These are phyloP conservation scores for Leucaena leucocephala DNA, from an alignment of 306 rosid genomes.

Conservation along the genomic window DNA sequence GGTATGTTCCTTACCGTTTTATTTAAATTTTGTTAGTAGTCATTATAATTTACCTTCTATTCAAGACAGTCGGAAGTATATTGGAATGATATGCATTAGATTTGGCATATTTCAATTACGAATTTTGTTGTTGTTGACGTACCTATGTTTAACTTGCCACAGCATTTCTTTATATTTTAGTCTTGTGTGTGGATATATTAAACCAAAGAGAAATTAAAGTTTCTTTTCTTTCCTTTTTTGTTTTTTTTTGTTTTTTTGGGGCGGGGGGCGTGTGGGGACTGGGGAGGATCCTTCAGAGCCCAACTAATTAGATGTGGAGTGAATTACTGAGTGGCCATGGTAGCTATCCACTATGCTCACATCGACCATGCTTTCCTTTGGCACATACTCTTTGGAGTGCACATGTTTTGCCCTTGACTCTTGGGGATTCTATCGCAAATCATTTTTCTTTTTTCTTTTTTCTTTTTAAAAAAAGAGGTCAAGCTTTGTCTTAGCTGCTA, in stretches of 20 bases:
- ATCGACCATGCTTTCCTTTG: constrained; percentile 20
- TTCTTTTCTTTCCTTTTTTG: no score
- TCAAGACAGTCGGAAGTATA: constrained; percentile 27
- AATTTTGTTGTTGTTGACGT: constrained; percentile 14
- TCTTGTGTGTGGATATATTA: constrained; percentile 8
- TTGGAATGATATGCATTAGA: constrained; percentile 28
- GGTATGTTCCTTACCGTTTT: constrained; percentile 54
- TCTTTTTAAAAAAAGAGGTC: background rate
- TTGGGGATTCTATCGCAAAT: background rate
- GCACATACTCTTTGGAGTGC: constrained; percentile 21
- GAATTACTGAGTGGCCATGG: constrained; percentile 5
- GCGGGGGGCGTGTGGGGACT: no score
- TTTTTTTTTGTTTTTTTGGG: no score
- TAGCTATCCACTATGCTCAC: constrained; percentile 11
- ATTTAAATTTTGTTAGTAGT: constrained; percentile 9
- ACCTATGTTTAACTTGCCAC: constrained; percentile 20
- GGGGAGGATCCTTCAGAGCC: constrained; percentile 5
- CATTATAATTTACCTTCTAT: constrained; percentile 11
- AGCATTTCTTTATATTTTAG: constrained; percentile 2
- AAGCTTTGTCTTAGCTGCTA: constrained; percentile 21
- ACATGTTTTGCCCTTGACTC: constrained; percentile 15
- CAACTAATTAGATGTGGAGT: constrained; percentile 19
- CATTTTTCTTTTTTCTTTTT: background rate
- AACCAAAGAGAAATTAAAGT: constrained; percentile 6
- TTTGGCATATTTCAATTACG: constrained; percentile 34